Conservation (phyloP, 371 early-diverging fungal species). For the Mortierella sp. region DNA sequence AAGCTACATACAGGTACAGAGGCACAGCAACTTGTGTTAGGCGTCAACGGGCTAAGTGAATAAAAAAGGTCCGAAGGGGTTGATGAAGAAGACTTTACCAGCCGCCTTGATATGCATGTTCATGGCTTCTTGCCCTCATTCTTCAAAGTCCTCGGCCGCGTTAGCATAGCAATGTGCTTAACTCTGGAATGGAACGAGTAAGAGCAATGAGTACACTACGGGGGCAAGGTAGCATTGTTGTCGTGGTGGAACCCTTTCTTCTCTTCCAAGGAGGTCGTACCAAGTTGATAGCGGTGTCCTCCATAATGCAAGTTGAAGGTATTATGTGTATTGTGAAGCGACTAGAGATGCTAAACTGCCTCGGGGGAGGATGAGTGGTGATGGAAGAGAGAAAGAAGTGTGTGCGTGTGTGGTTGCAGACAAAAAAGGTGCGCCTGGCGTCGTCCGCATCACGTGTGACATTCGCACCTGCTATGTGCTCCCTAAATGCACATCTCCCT, state of each 20-base stretch:
- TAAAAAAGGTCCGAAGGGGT: not conserved
- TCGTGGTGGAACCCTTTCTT: not conserved
- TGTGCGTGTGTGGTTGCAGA: too few species aligned
- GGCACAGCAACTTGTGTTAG: too few species aligned
- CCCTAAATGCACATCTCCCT: too few species aligned
- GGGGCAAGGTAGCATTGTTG: not conserved
- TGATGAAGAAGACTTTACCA: slow-evolving; percentile 12
- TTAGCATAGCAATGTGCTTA: slow-evolving; percentile 51
- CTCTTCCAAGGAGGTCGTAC: slow-evolving; percentile 12
- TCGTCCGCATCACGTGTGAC: too few species aligned
- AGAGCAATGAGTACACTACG: not conserved
- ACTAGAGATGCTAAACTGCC: not conserved
- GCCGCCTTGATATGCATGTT: slow-evolving; percentile 42
- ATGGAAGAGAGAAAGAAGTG: not conserved
- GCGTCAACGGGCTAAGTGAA: too few species aligned
- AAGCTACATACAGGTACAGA: not conserved
- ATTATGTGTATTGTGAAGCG: not conserved
- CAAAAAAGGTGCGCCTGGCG: too few species aligned
- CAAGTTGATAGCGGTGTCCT: slow-evolving; percentile 49
- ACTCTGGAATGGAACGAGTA: not conserved
- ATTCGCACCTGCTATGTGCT: too few species aligned
- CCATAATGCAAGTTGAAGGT: slow-evolving; percentile 16
- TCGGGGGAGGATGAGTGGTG: not conserved
- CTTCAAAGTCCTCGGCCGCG: slow-evolving; percentile 37
- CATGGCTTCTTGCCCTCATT: slow-evolving; percentile 25